These are phyloP conservation scores for Ilyonectria sp. DNA, from an alignment of 2,329 filamentous ascomycete species.

Conservation along the genomic window DNA sequence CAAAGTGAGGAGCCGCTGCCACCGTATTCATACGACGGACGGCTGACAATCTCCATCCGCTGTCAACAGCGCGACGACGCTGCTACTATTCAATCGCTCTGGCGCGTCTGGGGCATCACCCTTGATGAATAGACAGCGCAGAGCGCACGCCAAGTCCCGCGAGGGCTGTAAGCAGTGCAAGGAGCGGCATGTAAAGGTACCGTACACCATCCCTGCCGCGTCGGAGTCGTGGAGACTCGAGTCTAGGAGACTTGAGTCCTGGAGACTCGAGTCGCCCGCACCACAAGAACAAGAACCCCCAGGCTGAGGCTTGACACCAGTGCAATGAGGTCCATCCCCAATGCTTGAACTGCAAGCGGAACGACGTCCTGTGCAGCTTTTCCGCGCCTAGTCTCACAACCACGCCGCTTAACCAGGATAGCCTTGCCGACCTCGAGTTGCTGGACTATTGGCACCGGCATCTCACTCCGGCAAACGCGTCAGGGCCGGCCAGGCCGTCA, in stretches of 20 bases:
- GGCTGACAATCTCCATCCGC: too few relatives aligned
- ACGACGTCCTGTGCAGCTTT: conserved; percentile 2
- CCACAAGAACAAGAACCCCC: too few relatives aligned
- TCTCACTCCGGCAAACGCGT: not conserved
- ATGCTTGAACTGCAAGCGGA: conserved; percentile 10
- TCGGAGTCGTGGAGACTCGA: too few relatives aligned
- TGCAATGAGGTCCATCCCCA: conserved; percentile 20
- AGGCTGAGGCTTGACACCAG: conserved; percentile 2
- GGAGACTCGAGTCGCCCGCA: too few relatives aligned
- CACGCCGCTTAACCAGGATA: conserved; percentile 13
- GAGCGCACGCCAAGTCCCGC: conserved; percentile 15
- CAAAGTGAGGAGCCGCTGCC: too few relatives aligned
- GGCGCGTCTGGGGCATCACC: too few relatives aligned
- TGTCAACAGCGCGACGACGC: too few relatives aligned
- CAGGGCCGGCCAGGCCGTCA: not conserved
- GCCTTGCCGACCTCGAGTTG: conserved; percentile 20
- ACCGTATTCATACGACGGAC: too few relatives aligned
- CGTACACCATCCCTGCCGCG: too few relatives aligned
- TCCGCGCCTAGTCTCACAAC: not conserved
- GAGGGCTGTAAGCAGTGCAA: conserved; percentile 20
- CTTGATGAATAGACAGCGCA: conserved; percentile 7
- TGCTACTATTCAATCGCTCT: too few relatives aligned
- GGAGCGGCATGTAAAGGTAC: conserved; percentile 18
- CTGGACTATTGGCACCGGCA: conserved; percentile 19
- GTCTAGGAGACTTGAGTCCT: too few relatives aligned